Conservation (phyloP, 352 stramenopile species). For the Globisporangium cederbergense region DNA sequence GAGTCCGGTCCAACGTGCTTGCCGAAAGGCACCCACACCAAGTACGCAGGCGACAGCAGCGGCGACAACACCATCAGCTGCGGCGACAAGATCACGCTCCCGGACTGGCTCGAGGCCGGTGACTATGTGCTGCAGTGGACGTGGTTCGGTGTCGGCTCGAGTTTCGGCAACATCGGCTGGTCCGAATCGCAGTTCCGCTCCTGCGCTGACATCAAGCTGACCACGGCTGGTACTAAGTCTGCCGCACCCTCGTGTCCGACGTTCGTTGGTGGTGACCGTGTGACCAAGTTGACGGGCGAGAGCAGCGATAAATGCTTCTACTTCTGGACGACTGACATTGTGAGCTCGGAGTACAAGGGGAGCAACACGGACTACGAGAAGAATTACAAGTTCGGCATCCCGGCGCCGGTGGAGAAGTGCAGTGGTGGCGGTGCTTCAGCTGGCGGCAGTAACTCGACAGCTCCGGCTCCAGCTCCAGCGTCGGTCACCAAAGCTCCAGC, state of each 20-base stretch:
- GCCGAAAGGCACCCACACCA: slow-evolving; percentile 30
- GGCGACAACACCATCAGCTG: slow-evolving; percentile 43
- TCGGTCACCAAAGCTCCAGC: too few species aligned
- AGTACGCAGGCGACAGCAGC: slow-evolving; percentile 36
- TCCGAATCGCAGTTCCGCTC: slow-evolving; percentile 44
- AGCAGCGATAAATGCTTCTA: slow-evolving; percentile 47
- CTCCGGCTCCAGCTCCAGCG: too few species aligned
- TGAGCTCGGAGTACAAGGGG: slow-evolving; percentile 37
- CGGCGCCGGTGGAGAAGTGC: slow-evolving; percentile 36
- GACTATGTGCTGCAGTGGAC: slow-evolving; percentile 64
- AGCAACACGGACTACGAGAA: slow-evolving; percentile 37
- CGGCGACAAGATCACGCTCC: slow-evolving; percentile 44
- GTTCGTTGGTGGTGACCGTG: slow-evolving; percentile 51
- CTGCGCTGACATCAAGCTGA: slow-evolving; percentile 54
- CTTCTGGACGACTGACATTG: slow-evolving; percentile 51
- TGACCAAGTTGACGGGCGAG: slow-evolving; percentile 40
- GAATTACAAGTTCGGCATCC: slow-evolving; percentile 48
- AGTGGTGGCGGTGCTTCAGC: slow-evolving; percentile 11
- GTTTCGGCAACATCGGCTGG: slow-evolving; percentile 50
- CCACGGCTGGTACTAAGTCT: slow-evolving; percentile 25
- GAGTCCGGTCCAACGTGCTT: slow-evolving; percentile 19
- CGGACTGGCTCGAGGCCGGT: slow-evolving; percentile 35
- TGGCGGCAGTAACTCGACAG: too few species aligned
- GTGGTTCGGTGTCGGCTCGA: slow-evolving; percentile 47
- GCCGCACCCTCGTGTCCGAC: slow-evolving; percentile 35